Conservation (phyloP, 106 monocot species). For the Iris macrosiphon region DNA sequence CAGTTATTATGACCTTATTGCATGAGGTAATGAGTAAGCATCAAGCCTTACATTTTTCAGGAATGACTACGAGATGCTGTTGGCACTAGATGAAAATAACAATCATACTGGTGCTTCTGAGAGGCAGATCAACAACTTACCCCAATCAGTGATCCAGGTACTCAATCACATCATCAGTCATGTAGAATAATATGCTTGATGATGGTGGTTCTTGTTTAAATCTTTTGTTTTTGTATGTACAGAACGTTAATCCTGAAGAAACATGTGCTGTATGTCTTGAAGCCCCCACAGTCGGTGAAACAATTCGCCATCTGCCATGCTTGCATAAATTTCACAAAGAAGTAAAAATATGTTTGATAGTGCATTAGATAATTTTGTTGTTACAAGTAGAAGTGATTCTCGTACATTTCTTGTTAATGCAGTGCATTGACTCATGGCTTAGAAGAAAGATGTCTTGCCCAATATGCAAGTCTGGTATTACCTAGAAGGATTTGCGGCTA, state of each 20-base stretch:
- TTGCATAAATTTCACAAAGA: conserved; percentile 94
- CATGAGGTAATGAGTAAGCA: too few species aligned
- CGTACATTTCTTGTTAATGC: not conserved
- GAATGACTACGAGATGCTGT: conserved; percentile 85
- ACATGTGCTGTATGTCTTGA: conserved; percentile 79
- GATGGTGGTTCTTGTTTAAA: not conserved
- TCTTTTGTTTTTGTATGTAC: not conserved
- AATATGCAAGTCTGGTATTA: conserved; percentile 68
- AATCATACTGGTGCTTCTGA: conserved; percentile 67
- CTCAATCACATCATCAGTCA: not conserved
- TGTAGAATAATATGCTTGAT: not conserved
- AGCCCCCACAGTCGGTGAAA: conserved; percentile 48
- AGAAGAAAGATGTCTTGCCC: conserved; percentile 64
- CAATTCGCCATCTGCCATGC: conserved; percentile 80
- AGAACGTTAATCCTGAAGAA: conserved; percentile 48
- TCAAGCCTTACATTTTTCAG: conserved; percentile 10
- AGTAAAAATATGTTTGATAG: conserved; percentile 17
- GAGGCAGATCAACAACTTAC: conserved; percentile 76
- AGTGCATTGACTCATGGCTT: conserved; percentile 90
- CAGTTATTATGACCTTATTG: too few species aligned
- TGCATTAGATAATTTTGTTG: too few species aligned
- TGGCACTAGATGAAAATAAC: conserved; percentile 80
- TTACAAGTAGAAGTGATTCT: too few species aligned
- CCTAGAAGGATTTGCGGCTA: too few species aligned
- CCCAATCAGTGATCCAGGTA: conserved; percentile 78